A percentile compares a stretch with the other conserved stretches of the same genome.
Evolutionary conservation across 495 filamentous ascomycete genomes (phyloP).

Genomic region (Penicillium canariense): DNA sequence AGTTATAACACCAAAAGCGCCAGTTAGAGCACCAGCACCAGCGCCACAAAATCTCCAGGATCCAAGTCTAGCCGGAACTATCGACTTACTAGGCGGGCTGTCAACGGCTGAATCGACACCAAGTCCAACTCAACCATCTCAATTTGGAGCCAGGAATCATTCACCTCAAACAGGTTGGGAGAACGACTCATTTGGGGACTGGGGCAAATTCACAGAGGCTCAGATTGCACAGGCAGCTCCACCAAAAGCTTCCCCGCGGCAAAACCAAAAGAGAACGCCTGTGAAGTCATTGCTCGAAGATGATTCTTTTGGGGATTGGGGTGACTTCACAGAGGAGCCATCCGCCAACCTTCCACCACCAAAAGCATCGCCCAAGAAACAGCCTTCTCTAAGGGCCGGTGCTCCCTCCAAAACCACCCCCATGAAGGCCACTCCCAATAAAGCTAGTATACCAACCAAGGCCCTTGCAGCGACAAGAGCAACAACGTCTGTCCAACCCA

Average conservation of each 20-base stretch:
- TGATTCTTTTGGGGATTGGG: conserved; percentile 33
- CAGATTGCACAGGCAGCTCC: background rate
- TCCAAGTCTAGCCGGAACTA: background rate
- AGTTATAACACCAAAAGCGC: background rate
- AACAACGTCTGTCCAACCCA: background rate
- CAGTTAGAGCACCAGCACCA: background rate
- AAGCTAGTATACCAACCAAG: conserved; percentile 3
- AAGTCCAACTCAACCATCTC: background rate
- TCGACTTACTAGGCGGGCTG: background rate
- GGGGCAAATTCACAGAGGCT: conserved; percentile 13
- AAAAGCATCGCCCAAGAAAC: background rate
- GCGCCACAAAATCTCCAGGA: background rate
- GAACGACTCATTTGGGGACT: conserved; percentile 20
- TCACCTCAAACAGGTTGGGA: conserved; percentile 18
- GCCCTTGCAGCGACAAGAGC: background rate
- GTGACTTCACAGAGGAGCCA: conserved; percentile 37
- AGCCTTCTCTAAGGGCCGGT: background rate
- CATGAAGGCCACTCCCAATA: background rate
- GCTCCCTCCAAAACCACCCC: too few species aligned
- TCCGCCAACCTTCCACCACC: conserved; percentile 10
- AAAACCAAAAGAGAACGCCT: background rate
- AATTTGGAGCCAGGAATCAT: background rate
- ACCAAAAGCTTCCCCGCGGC: background rate
- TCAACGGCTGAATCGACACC: background rate
- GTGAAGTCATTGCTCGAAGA: conserved; percentile 6